Base-by-base conservation (phyloP, 306 rosid genomes). In the Quercus dentata region DNA sequence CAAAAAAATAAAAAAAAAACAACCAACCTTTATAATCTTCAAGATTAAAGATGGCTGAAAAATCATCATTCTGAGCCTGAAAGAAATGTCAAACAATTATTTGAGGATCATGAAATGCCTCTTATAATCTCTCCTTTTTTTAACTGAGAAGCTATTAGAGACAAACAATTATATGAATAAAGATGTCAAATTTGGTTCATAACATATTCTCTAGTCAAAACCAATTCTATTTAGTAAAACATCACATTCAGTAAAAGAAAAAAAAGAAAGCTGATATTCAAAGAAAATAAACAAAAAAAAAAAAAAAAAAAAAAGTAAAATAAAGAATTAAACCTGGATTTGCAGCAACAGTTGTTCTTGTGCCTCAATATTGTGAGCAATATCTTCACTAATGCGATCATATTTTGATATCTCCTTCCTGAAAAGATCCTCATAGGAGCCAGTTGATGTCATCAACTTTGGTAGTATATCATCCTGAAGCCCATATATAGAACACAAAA, bases 391-490 rank as follows among this genome's bases (percentile, higher is more conserved):
- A 56, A 95, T 93, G 84, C 78, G 94, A 81, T 95, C 97, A 81
- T 95, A 95, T 78, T 95, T 95, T 74, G 99, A 89, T 69, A 91
- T 80, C 85, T 95, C 99, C 87, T 93, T 95, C 88, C 86, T 90
- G 85, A 91, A 95, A 86, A 95, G 99, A 87, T 93, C 99, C 85
- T 95, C 99, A 78, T 91, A 89, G 79, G 99, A 95, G 74, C 97
- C 97, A 1, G 99, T 93, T 81, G 94, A 93, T 69, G 98, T 95
- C 99, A 95, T 95, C 93, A 95, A 87, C 87, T 95, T 95, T 35
- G 99, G 98, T 78, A 95, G 88, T 84, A 95, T 95, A 88, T 95
- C 98, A 90, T 95, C 99, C 99, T 95, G 91, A 74, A 85, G 78
- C 78, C 74, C 23, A 77, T 70, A 71, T 81, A 74, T 33, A 78